Evolutionary conservation across 495 filamentous ascomycete genomes (phyloP).

Genomic region (Aspergillus wentii): DNA sequence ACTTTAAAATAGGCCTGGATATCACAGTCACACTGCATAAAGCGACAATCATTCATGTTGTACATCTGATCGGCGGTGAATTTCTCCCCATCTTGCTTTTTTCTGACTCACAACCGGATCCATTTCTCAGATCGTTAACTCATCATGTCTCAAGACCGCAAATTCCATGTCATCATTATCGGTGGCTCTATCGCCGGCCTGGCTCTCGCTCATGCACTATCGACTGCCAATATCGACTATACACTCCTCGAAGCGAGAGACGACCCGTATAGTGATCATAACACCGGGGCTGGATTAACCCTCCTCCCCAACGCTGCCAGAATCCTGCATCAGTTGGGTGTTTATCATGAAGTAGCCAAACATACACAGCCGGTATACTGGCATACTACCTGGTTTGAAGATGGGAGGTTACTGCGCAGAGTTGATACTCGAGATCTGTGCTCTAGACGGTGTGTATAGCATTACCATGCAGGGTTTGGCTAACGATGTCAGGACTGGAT

Average conservation of each 20-base stretch:
- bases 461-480: not conserved
- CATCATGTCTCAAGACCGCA: not conserved
- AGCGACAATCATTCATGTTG: no score
- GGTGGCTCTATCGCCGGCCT: constrained; percentile 48
- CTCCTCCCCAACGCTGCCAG: constrained; percentile 30
- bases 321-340: constrained; percentile 44
- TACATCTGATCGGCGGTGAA: not conserved
- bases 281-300: constrained; percentile 32
- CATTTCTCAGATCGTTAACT: not conserved
- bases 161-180: constrained; percentile 45
- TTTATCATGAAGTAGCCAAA: constrained; percentile 26
- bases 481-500: constrained; percentile 11
- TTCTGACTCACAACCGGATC: not conserved
- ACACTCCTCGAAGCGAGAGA: constrained; percentile 40
- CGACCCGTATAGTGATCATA: constrained; percentile 20
- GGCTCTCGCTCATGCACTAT: constrained; percentile 41
- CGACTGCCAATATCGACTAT: constrained; percentile 40
- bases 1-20: not conserved
- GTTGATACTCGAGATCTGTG: constrained; percentile 3
- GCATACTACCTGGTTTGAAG: constrained; percentile 11
- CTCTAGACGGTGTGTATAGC: constrained; percentile 1
- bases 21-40: no score
- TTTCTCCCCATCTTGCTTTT: not conserved
- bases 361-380: not conserved
- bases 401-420: constrained; percentile 8